Evolutionary conservation across 2,329 filamentous ascomycete genomes (phyloP), one percentile per base, ranked within the genome.

Genomic region (Parastagonospora avenae): DNA sequence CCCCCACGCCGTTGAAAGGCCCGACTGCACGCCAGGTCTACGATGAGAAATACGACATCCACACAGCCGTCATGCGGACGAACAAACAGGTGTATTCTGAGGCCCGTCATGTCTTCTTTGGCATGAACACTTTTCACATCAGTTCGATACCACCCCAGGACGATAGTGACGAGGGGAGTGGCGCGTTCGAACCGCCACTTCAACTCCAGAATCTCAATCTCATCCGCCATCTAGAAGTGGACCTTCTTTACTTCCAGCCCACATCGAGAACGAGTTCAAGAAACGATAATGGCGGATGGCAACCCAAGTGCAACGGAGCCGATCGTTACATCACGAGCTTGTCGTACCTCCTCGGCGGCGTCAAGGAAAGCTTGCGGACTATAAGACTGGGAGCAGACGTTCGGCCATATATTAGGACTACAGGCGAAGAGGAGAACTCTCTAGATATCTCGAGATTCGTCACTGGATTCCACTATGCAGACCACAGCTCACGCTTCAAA

Each of bases 41-140:
- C n/a, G n/a, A 12, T 16, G 51, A 62, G 37, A 57, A 58, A 48
- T 73, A 72, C 55, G 55, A 60, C n/a, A 58, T 69, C 3, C 64
- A 70, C 28, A 70, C 75, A 5, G 57, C 58, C 30, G 68, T 79
- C 39, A 66, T 78, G 2, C 63, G 71, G 12, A 63, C 62, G 16
- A 76, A 68, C 58, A 72, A 68, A 42, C 69, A 72, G 29, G 68
- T 78, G 50, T 64, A 77, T 62, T 65, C 69, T 28, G 76, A 79
- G 64, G 74, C 76, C 1, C 67, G 70, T 24, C 63, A 63, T 24
- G 64, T 75, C 19, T 74, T 79, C 49, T 77, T 76, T 54, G 66
- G 66, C 48, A 73, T 72, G 49, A 78, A 78, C 54, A 67, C 61
- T 8, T 76, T 79, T 55, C 54, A 56, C 35, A 49, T 72, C 39